A percentile compares a stretch with the other conserved stretches of the same genome.
phyloP scores from a whole-genome alignment of 192 early-diverging fungal species.

The Coemansia sp. region DNA sequence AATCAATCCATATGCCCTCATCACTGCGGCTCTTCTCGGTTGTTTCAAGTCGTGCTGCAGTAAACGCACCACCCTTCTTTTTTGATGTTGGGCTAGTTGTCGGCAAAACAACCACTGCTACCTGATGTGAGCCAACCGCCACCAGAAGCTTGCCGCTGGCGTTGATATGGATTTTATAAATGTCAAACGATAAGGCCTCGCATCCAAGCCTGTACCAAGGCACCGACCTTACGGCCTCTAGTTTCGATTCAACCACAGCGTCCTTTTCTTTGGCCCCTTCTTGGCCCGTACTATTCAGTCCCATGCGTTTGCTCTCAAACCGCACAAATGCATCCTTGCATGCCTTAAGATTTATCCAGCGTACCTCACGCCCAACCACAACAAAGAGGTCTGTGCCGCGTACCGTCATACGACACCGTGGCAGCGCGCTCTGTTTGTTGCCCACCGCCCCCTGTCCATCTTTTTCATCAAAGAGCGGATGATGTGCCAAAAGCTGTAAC shows the following conservation, averaged over 20 bases:
- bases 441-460: background rate
- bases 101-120: conserved; percentile 62
- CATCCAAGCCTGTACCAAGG: conserved; percentile 44
- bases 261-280: background rate
- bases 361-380: conserved; percentile 58
- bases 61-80: conserved; percentile 36
- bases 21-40: conserved; percentile 8
- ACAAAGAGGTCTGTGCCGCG: conserved; percentile 64
- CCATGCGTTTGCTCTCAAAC: conserved; percentile 34
- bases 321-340: conserved; percentile 63
- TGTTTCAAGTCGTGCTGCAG: conserved; percentile 23
- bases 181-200: conserved; percentile 58
- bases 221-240: conserved; percentile 33
- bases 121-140: conserved; percentile 58
- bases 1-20: conserved; percentile 30
- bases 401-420: conserved; percentile 30
- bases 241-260: conserved; percentile 9
- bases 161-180: conserved; percentile 57
- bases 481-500: conserved; percentile 50
- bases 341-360: conserved; percentile 61
- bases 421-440: conserved; percentile 1
- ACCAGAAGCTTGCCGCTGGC: conserved; percentile 62
- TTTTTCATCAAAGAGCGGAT: conserved; percentile 36
- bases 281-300: conserved; percentile 4
- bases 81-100: conserved; percentile 37